Evolutionary conservation across 176 grass and related monocot genomes (phyloP), one percentile per base, ranked within the genome.

Genomic region (Phragmites australis): DNA sequence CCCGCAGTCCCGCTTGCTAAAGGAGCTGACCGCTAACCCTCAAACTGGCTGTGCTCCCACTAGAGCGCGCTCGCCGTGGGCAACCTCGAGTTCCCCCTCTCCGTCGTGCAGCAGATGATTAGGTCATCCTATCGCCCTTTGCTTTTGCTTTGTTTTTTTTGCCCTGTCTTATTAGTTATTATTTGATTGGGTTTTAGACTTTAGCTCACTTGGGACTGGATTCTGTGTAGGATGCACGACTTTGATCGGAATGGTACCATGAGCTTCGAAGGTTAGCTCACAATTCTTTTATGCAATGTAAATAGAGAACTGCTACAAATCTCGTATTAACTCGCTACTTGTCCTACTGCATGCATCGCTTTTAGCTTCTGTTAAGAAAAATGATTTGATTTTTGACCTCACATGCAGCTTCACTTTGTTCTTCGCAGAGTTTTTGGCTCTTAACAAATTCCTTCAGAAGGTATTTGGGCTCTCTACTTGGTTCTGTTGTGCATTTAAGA

Each of bases 211-310:
- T 69, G 43, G 10, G 37, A 65, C 65, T 19, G n/a, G 21, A 29
- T 25, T 63, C 27, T 50, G 37, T 90, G 82, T 65, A 93, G 93
- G 85, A 97, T 97, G 90, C 87, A 97, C 70, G 93, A 93, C 76
- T 97, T 97, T 34, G 93, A 97, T 87, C 26, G 70, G 56, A 97
- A 93, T 64, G 93, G 93, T 40, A 90, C 90, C 63, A 97, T 97
- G 93, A 90, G 63, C 66, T 97, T 97, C 77, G 76, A 93, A 89
- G 90, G 88, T 93, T n/a, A 22, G 63, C 76, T 11, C 69, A 12
- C 31, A 6, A 31, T 71, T 52, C 55, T 23, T 37, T 2, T 37
- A 37, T 37, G 32, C 65, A 8, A 1, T 54, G 31, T 8, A 32
- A 30, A 54, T 52, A 16, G 25, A 79, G 48, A 68, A 16, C 8